Evolutionary conservation across 208 protist species (phyloP).

Genomic region (Crithidia brevicula): DNA sequence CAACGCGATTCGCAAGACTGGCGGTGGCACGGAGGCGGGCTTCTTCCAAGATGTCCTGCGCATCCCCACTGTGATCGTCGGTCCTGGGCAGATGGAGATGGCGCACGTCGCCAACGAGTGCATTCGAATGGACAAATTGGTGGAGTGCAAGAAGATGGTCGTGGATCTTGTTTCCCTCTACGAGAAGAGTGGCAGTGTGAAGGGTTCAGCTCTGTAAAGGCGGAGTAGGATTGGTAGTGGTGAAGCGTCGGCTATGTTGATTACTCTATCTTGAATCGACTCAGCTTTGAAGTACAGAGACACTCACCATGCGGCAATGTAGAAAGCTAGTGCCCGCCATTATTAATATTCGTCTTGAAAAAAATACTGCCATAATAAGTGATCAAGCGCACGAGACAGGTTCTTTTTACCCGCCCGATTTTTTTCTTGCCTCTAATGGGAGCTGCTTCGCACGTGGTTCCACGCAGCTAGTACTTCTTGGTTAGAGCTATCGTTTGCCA

Average conservation of each 20-base stretch:
- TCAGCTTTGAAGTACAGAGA: not conserved
- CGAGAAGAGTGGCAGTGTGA: not conserved
- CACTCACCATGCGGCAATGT: no score
- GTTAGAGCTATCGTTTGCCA: no score
- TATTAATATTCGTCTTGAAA: no score
- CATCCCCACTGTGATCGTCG: constrained; percentile 45
- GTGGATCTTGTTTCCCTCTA: constrained; percentile 17
- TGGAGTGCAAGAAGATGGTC: constrained; percentile 2
- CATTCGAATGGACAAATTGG: constrained; percentile 23
- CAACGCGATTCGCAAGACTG: constrained; percentile 13
- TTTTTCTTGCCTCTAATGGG: no score
- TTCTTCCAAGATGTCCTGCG: constrained; percentile 47
- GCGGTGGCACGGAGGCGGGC: constrained; percentile 43
- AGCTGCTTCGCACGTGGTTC: no score
- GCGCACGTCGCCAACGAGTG: constrained; percentile 44
- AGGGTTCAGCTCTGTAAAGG: not conserved
- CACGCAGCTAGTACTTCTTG: no score
- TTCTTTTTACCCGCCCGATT: no score
- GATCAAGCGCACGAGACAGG: no score
- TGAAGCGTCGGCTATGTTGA: not conserved
- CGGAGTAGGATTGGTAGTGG: no score
- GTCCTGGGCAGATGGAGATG: constrained; percentile 30
- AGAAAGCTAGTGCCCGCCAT: no score
- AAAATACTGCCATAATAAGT: no score
- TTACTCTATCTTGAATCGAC: not conserved